A percentile compares a stretch with the other conserved stretches of the same genome.
Evolutionary conservation across 1,284 basidiomycete genomes (phyloP).

Genomic region (Taiwanofungus camphoratus): DNA sequence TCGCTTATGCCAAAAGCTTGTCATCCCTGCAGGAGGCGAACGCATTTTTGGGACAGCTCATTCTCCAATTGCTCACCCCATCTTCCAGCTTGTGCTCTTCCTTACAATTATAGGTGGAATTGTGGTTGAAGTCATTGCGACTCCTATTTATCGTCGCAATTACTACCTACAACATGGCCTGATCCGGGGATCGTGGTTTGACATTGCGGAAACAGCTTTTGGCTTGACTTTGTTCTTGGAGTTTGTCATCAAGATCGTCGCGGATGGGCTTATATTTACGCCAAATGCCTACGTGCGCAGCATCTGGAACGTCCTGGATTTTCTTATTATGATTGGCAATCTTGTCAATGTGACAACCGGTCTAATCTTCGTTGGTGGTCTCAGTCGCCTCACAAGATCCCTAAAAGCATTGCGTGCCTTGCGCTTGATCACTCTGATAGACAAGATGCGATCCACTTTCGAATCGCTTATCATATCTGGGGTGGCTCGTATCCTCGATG

Average conservation of each 20-base stretch:
- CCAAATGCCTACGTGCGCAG: constrained; percentile 93
- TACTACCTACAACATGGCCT: constrained; percentile 65
- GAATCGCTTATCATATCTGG: constrained; percentile 90
- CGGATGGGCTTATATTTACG: constrained; percentile 89
- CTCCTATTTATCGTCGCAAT: constrained; percentile 78
- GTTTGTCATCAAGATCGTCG: constrained; percentile 87
- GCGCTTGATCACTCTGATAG: constrained; percentile 85
- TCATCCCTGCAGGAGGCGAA: constrained; percentile 79
- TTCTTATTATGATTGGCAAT: constrained; percentile 80
- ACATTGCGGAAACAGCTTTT: constrained; percentile 76
- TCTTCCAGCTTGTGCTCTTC: constrained; percentile 77
- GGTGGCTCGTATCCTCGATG: constrained; percentile 82
- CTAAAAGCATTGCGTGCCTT: constrained; percentile 89
- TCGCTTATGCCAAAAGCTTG: constrained; percentile 77
- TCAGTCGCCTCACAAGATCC: constrained; percentile 80
- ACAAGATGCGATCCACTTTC: constrained; percentile 86
- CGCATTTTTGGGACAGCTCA: constrained; percentile 75
- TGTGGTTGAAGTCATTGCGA: constrained; percentile 80
- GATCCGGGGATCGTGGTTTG: constrained; percentile 80
- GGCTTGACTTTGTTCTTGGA: constrained; percentile 78
- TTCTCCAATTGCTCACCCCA: constrained; percentile 61
- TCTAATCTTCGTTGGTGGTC: constrained; percentile 73
- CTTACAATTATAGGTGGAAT: constrained; percentile 81
- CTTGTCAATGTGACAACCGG: constrained; percentile 80
- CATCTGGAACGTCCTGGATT: constrained; percentile 91